A percentile compares a stretch with the other conserved stretches of the same genome.
These are phyloP conservation scores for Saccharomycopsis capsularis DNA, from an alignment of 805 yeast species.

Conservation along the genomic window DNA sequence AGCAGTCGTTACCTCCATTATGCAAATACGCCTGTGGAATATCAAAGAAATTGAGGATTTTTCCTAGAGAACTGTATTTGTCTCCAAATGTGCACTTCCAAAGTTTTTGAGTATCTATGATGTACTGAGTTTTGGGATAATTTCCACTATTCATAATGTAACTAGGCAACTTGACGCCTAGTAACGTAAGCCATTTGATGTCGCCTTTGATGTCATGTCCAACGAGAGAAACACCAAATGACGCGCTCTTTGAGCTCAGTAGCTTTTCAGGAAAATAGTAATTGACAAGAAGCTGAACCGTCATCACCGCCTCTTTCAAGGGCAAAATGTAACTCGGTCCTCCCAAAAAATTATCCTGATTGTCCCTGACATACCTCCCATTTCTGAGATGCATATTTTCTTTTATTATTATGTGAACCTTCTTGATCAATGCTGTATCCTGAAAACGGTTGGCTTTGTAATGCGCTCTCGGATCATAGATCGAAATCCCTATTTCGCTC, in stretches of 20 bases:
- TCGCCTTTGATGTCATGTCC: conserved; percentile 59
- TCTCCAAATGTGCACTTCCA: conserved; percentile 36
- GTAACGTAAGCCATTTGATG: conserved; percentile 39
- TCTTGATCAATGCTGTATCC: conserved; percentile 49
- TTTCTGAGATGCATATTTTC: conserved; percentile 40
- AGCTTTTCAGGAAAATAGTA: conserved; percentile 34
- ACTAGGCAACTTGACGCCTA: conserved; percentile 43
- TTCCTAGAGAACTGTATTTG: conserved; percentile 39
- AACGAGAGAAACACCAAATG: conserved; percentile 33
- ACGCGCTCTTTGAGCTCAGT: conserved; percentile 28
- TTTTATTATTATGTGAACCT: conserved; percentile 37
- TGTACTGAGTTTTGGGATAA: background rate
- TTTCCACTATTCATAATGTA: conserved; percentile 21
- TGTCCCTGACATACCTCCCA: conserved; percentile 49
- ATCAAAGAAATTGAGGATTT: conserved; percentile 37
- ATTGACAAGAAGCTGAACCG: conserved; percentile 39
- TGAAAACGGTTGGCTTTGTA: conserved; percentile 25
- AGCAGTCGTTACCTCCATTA: conserved; percentile 69
- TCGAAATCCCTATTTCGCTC: conserved; percentile 53
- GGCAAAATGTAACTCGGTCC: conserved; percentile 42
- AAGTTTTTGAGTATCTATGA: conserved; percentile 42
- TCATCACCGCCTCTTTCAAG: conserved; percentile 30
- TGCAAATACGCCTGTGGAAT: conserved; percentile 57
- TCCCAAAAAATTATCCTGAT: conserved; percentile 42
- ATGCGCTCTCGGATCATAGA: conserved; percentile 49